Percentiles rank a stretch among this genome's conserved stretches.
These are phyloP conservation scores for Chrysoporthe puriensis DNA, from an alignment of 2,329 filamentous ascomycete genomes.

Conservation along the genomic window DNA sequence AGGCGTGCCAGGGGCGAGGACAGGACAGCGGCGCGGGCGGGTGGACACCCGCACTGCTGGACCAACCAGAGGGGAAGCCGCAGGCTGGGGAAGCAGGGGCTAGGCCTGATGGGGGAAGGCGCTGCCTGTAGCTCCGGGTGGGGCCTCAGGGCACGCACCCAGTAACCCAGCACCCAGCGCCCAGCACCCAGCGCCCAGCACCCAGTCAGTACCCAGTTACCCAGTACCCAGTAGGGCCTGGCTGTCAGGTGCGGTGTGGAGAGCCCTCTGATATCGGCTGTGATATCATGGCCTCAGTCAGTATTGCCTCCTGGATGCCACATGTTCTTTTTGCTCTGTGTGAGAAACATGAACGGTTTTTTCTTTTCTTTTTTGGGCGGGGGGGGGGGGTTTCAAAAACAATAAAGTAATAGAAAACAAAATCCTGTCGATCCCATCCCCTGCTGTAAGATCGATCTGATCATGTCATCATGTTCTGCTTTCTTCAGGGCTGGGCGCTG, in stretches of 20 bases:
- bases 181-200: too few species aligned
- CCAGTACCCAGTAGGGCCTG: background rate
- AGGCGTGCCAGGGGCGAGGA: too few species aligned
- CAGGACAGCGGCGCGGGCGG: background rate
- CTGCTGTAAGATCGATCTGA: too few species aligned
- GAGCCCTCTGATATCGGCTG: background rate
- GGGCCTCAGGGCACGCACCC: background rate
- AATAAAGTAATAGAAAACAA: too few species aligned
- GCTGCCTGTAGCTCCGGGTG: background rate
- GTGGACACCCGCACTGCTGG: background rate
- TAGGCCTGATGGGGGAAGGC: conserved; percentile 9
- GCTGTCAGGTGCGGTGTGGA: background rate
- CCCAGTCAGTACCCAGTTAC: too few species aligned
- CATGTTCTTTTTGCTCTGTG: background rate
- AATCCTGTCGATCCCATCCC: too few species aligned
- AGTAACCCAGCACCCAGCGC: too few species aligned
- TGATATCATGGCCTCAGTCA: background rate
- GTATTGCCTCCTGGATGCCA: background rate
- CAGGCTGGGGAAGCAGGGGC: background rate
- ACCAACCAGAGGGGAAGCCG: background rate
- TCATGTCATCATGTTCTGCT: too few species aligned
- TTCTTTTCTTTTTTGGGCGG: background rate
- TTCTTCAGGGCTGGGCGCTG: too few species aligned
- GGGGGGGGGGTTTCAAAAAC: background rate
- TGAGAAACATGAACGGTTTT: background rate